phyloP scores from a whole-genome alignment of 352 stramenopile genomes.

The Globisporangium perplexum region DNA sequence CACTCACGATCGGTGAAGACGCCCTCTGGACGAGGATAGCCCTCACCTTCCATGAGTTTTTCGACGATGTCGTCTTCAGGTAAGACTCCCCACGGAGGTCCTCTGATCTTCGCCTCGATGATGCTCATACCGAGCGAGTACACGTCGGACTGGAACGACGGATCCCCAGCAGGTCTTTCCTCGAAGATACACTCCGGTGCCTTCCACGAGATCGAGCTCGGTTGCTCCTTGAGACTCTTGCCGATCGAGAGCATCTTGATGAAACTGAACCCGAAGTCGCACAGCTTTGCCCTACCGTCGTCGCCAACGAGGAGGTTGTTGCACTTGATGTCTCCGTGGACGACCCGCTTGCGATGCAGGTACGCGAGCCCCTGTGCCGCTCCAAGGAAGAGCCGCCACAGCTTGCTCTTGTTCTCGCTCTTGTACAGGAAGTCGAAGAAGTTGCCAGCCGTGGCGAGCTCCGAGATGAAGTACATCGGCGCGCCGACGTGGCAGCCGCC shows the following conservation, averaged over 20 bases:
- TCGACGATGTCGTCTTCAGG: conserved; percentile 9
- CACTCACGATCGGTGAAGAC: conserved; percentile 6
- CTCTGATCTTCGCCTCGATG: conserved; percentile 25
- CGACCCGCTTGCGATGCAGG: conserved; percentile 45
- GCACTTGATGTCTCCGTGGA: conserved; percentile 83
- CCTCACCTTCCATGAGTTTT: conserved; percentile 7
- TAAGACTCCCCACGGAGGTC: conserved; percentile 47
- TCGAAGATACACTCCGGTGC: conserved; percentile 15
- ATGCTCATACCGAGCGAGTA: conserved; percentile 16
- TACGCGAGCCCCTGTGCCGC: conserved; percentile 42
- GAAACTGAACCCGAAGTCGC: conserved; percentile 20
- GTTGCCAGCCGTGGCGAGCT: conserved; percentile 31
- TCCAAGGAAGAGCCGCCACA: conserved; percentile 28
- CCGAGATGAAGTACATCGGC: conserved; percentile 19
- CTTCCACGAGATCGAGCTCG: conserved; percentile 15
- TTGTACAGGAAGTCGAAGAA: conserved; percentile 28
- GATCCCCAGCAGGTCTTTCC: not conserved
- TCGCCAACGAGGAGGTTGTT: conserved; percentile 26
- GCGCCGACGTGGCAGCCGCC: conserved; percentile 18
- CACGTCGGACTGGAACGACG: conserved; percentile 18
- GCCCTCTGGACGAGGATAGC: not conserved
- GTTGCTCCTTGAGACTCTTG: not conserved
- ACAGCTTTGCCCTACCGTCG: conserved; percentile 21
- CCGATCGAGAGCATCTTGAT: not conserved
- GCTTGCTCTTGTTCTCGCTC: conserved; percentile 8